Base-by-base conservation (phyloP, 1,284 basidiomycete genomes). In the Moesziomyces globuligerus region DNA sequence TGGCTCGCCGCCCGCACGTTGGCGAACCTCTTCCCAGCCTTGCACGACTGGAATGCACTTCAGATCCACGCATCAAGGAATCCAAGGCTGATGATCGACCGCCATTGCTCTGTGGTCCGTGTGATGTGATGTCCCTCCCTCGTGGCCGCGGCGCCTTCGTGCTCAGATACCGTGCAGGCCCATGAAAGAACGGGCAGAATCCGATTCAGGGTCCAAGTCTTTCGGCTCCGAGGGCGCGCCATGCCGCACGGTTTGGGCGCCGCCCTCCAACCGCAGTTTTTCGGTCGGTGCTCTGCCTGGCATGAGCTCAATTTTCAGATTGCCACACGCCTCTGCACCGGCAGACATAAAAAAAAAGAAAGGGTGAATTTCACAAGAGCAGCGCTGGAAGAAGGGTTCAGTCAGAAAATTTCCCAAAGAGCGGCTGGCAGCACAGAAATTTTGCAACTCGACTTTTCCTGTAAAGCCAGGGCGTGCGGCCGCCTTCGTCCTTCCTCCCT, bases 171-270 rank as follows among this genome's bases (percentile, higher is more conserved):
- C n/a, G n/a, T n/a, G n/a, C n/a, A n/a, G n/a, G n/a, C n/a, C n/a
- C n/a, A n/a, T n/a, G n/a, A n/a, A n/a, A n/a, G n/a, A n/a, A n/a
- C n/a, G n/a, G n/a, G n/a, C n/a, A n/a, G n/a, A n/a, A 7, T 17
- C 7, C 21, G 6, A 21, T 23, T 43, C 40, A 51, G 49, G 49
- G 49, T 51, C 49, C 49, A 51, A 24, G 15, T 13, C 24, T 25
- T 29, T 20, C 18, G 25, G 36, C 46, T 32, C 29, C 29, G 29
- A 32, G 13, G 29, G 17, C 10, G 11, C 3, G 29, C 29, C 29
- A 32, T n/a, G 11, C 10, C 3, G 29, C 29, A 29, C 7, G 4
- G 29, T 11, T 11, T 4, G 11, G 17, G 7, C 26, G 13, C 32
- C 17, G 32, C 5, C 32, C 32, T 34, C 15, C 32, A 34, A 34